Base-by-base conservation (phyloP, 1,139 yeast genomes). In the Sugiyamaella sp. region DNA sequence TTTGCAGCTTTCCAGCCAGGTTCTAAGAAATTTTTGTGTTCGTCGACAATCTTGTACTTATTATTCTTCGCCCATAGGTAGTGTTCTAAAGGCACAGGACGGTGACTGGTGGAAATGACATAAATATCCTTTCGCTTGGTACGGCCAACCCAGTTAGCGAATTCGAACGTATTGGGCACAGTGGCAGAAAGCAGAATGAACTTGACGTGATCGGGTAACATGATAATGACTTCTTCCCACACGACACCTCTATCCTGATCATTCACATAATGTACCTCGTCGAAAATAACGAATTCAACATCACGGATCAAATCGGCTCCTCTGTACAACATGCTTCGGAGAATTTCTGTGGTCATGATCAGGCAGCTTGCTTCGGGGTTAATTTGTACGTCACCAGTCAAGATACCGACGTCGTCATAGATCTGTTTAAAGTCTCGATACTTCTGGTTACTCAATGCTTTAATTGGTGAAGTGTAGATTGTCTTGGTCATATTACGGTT, bases 201-300 rank as follows among this genome's bases (percentile, higher is more conserved):
- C 63, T 89, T 90, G 51, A 93, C 96, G 70, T 91, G 96, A 60
- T 91, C 97, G 0, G 99, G 99, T 44, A 93, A 76, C 89, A 93
- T 84, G 61, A 93, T 93, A 57, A 93, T 93, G 6, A 95, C 96
- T 70, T 93, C 99, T 72, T 93, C 99, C 99, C 99, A 93, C 4
- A 93, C 99, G 32, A 93, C 99, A 67, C 99, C 99, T 70, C 99
- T 81, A 66, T 90, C 97, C 55, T 89, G 87, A 73, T 93, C 99
- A 66, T 93, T 90, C 66, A 93, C 96, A 68, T 93, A 93, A 72
- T 93, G 99, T 2, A 93, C 98, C 71, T 93, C 99, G 72, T 93
- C 99, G 67, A 93, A 93, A 44, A 93, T 89, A 21, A 93, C 97
- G 79, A 93, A 93, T 59, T 93, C 98, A 22, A 95, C 98, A 72